A percentile compares a stretch with the other conserved stretches of the same genome.
phyloP scores from a whole-genome alignment of 2,329 filamentous ascomycete genomes.

The Fusarium cyanostomum region DNA sequence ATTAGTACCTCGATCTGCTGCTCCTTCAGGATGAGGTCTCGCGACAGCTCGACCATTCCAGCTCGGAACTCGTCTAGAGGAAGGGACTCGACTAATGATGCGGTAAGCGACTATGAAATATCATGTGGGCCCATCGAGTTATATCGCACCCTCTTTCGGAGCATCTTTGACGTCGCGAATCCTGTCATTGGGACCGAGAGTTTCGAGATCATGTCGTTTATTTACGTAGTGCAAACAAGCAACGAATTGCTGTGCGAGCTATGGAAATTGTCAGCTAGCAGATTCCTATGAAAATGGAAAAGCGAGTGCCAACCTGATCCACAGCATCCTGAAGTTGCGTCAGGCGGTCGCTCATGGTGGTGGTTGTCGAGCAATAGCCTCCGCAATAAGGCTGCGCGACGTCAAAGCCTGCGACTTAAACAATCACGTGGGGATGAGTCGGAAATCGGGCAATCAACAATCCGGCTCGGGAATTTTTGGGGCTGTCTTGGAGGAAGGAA shows the following conservation, averaged over 20 bases:
- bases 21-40: conserved; percentile 80
- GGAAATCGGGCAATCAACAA: conserved; percentile 45
- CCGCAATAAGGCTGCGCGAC: neutral
- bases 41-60: conserved; percentile 76
- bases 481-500: conserved; percentile 34
- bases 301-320: conserved; percentile 69
- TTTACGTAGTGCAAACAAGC: conserved; percentile 73
- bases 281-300: rapidly evolving
- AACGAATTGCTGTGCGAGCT: conserved; percentile 76
- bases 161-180: conserved; percentile 67
- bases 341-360: conserved; percentile 76
- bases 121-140: no score
- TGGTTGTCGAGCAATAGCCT: conserved; percentile 3
- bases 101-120: neutral
- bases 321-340: conserved; percentile 88
- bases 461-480: conserved; percentile 36
- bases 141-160: conserved; percentile 59
- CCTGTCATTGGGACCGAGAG: conserved; percentile 65
- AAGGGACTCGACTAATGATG: conserved; percentile 65
- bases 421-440: conserved; percentile 35
- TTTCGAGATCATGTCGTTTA: conserved; percentile 73
- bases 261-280: conserved; percentile 14
- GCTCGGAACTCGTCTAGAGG: conserved; percentile 71
- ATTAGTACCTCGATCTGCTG: conserved; percentile 85
- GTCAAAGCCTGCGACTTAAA: neutral